A percentile compares a stretch with the other conserved stretches of the same genome.
These are phyloP conservation scores for Isatis tinctoria DNA, from an alignment of 345 rosid species.

Conservation along the genomic window DNA sequence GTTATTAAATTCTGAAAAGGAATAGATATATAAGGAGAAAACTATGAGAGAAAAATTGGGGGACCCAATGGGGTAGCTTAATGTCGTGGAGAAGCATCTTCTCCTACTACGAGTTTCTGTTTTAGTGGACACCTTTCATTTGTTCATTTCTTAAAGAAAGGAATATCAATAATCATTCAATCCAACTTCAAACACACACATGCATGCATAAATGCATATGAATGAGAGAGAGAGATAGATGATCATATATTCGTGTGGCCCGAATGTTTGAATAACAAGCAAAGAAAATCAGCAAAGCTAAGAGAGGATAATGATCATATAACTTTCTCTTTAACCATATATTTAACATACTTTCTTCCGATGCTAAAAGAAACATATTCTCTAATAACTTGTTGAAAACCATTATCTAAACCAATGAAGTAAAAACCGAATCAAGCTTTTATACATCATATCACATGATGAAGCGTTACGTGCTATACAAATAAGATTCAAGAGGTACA, in stretches of 20 bases:
- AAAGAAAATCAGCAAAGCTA: constrained; percentile 37
- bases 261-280: constrained; percentile 75
- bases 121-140: constrained; percentile 31
- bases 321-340: constrained; percentile 53
- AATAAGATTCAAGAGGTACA: constrained; percentile 11
- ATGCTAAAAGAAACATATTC: constrained; percentile 25
- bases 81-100: constrained; percentile 39
- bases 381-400: constrained; percentile 25
- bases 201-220: constrained; percentile 26
- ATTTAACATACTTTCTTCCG: constrained; percentile 29
- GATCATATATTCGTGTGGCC: constrained; percentile 45
- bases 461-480: constrained; percentile 20
- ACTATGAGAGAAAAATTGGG: constrained; percentile 22
- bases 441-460: constrained; percentile 10
- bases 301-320: constrained; percentile 38
- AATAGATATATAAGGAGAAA: constrained; percentile 33
- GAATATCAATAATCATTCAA: constrained; percentile 37
- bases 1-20: neutral
- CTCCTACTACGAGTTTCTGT: constrained; percentile 29
- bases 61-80: constrained; percentile 33
- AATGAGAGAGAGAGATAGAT: neutral
- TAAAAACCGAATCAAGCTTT: constrained; percentile 22
- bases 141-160: constrained; percentile 35
- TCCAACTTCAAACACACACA: constrained; percentile 28
- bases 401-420: neutral